Evolutionary conservation across 352 stramenopile species (phyloP), one percentile per base, ranked within the genome.

Genomic region (Phytophthora pini): DNA sequence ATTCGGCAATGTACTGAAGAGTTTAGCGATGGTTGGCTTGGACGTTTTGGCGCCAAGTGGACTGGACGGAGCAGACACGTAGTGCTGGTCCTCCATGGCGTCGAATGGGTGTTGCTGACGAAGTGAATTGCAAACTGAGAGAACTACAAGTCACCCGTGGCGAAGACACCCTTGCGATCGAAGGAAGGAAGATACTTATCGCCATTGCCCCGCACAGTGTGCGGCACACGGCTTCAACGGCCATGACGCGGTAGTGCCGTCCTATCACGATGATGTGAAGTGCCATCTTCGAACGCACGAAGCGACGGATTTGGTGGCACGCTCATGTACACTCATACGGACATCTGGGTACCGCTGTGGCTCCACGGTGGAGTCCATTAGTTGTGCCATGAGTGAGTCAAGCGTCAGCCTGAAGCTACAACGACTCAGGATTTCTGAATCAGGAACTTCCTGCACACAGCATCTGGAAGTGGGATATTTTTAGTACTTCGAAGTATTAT

Each of bases 1-100:
- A 51, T 76, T 73, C 9, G 32, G 47, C n/a, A 46, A 9, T 6
- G 32, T 20, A 47, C 60, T 68, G 44, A 68, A 62, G 9, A 51
- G 22, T 10, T 53, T 54, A 9, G 24, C 4, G 26, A n/a, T 27
- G n/a, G n/a, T 50, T 22, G 26, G 51, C 43, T 34, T 36, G 40
- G 7, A 48, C 20, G 20, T 26, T 22, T 49, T 36, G 8, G 31
- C 1, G 8, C 31, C 31, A 12, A 24, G 29, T 9, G 62, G 62
- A 8, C 41, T 65, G 31, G 54, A 38, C 15, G 62, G 62, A 11
- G 62, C 62, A 22, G 54, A 46, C 47, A 60, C 54, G 27, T 70
- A 70, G 48, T 70, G 39, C 22, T 48, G 32, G 8, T 55, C 20
- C 9, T 61, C 41, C 44, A 26, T n/a, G 31, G 24, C 10, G 29